Conservation (phyloP, 2,329 filamentous ascomycete genomes). For the Colletotrichum gloeosporioides region DNA sequence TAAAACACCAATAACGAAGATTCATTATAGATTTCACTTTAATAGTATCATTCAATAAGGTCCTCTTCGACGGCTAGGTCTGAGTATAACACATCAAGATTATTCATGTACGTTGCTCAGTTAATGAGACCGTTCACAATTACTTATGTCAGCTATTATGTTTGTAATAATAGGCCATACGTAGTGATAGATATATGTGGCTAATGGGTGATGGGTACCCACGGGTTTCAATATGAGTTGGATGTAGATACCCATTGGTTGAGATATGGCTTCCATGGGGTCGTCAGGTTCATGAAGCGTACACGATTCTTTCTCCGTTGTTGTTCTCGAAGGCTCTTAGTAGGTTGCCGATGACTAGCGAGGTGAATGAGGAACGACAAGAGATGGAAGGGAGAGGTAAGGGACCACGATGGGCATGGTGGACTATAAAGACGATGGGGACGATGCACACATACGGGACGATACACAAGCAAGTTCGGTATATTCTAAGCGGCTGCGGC, state of each 20-base stretch:
- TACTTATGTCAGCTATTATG: too few relatives aligned
- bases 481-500: not conserved
- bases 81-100: not conserved
- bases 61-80: not conserved
- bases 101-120: not conserved
- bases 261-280: too few relatives aligned
- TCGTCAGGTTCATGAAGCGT: not conserved
- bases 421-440: not conserved
- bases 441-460: not conserved
- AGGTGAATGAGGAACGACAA: not conserved
- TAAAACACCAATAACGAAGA: rapidly evolving
- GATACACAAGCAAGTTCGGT: rapidly evolving
- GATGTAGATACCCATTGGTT: too few relatives aligned
- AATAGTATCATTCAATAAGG: not conserved
- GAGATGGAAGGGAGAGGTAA: not conserved
- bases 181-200: too few relatives aligned
- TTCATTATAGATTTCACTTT: too few relatives aligned
- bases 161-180: too few relatives aligned
- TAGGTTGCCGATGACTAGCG: not conserved
- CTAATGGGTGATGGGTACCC: too few relatives aligned
- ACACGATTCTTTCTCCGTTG: rapidly evolving
- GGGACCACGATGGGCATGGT: not conserved
- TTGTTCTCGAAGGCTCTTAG: not conserved
- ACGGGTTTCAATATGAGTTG: too few relatives aligned
- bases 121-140: too few relatives aligned